These are phyloP conservation scores for Selenicereus undatus DNA, from an alignment of 148 eudicot genomes.

Conservation along the genomic window DNA sequence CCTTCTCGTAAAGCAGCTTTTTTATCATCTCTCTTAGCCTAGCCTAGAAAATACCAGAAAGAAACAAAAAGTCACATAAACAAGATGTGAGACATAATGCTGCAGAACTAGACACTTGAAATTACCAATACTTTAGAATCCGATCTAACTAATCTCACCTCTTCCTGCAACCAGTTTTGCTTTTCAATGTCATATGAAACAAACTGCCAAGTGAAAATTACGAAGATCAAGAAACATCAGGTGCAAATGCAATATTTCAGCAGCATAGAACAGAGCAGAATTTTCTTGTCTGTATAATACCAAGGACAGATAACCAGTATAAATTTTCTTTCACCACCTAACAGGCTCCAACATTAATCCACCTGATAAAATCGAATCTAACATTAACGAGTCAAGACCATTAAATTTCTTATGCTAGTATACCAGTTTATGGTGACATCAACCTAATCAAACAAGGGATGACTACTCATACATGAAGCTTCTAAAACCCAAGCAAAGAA, in stretches of 20 bases:
- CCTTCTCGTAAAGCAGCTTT: conserved; percentile 44
- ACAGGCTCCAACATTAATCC: background rate
- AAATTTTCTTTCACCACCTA: background rate
- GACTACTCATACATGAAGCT: background rate
- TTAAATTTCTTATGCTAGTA: background rate
- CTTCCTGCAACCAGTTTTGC: conserved; percentile 40
- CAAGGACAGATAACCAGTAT: background rate
- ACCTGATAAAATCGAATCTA: background rate
- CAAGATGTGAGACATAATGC: background rate
- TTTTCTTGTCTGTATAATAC: background rate
- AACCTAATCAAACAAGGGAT: background rate
- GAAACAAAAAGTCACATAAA: conserved; percentile 5
- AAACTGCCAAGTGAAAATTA: conserved; percentile 32
- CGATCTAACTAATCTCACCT: conserved; percentile 27
- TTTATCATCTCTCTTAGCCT: conserved; percentile 42
- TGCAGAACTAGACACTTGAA: background rate
- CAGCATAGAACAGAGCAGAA: background rate
- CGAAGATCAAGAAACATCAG: conserved; percentile 9
- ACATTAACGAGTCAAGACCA: background rate
- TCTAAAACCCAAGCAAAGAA: background rate
- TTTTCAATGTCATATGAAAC: conserved; percentile 34
- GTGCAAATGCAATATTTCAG: background rate
- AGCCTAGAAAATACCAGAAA: conserved; percentile 33
- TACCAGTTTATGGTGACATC: background rate
- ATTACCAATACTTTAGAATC: background rate